Base-by-base conservation (phyloP, 192 early-diverging fungal species). In the Phycomyces blakesleeanus region DNA sequence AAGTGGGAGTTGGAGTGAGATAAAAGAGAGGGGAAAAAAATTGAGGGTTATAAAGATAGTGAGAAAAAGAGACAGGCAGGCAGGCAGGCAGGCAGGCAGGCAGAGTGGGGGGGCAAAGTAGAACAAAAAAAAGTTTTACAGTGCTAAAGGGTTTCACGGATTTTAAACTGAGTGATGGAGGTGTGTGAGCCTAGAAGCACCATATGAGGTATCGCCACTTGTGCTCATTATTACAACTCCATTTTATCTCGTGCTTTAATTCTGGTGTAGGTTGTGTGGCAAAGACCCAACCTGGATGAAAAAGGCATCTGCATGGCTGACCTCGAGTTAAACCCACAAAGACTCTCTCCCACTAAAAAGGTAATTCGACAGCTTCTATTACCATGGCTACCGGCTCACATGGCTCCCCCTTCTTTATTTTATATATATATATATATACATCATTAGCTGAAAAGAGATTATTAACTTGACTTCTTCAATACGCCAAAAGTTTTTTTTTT, bases 171-270 rank as follows among this genome's bases (percentile, higher is more conserved):
- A 34, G 29, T 34, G 29, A 2, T 34, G 29, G 29, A 34, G 29
- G 29, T 34, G 29, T 34, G 29, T 34, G 29, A 34, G 29, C 29
- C 7, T 5, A 34, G 7, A 34, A 34, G 29, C 3, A 2, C 44
- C 44, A 47, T 47, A 47, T 47, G 44, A 47, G 44, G 44, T n/a
- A 47, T 47, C 18, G 18, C 18, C 44, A 47, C 44, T 47, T 47
- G 44, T 47, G 44, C 44, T 47, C 44, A 12, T 47, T 47, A 34
- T 47, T 47, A 47, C 11, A 47, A 47, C 44, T 47, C 44, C 12
- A 47, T 47, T 18, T n/a, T 18, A 47, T 47, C 44, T 47, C 44
- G 44, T 47, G 44, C 3, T 47, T 47, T 7, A 18, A 47, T 47
- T 2, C 2, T 47, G 44, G 44, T 47, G 44, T 47, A 47, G 29